Evolutionary conservation across 805 yeast genomes (phyloP).

Genomic region (Yamadazyma kitorensis): DNA sequence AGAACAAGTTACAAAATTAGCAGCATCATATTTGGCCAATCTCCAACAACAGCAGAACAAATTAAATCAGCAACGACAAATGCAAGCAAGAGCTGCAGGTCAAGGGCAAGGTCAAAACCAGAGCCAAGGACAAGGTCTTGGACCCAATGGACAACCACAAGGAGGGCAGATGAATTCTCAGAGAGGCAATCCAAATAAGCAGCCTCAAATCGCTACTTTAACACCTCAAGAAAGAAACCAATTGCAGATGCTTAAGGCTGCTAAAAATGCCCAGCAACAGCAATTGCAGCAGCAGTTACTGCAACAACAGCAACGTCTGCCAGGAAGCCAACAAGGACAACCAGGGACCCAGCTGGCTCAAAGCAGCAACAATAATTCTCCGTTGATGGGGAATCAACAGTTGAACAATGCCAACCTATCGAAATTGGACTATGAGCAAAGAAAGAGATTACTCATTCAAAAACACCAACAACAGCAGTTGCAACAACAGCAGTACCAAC

Average conservation of each 20-base stretch:
- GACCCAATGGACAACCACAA: neutral
- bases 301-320: constrained; percentile 2
- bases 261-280: constrained; percentile 28
- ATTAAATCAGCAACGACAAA: constrained; percentile 24
- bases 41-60: constrained; percentile 50
- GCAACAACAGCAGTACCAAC: constrained; percentile 7
- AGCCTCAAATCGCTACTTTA: constrained; percentile 32
- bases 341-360: neutral
- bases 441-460: constrained; percentile 34
- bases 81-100: constrained; percentile 8
- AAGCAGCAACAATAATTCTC: constrained; percentile 11
- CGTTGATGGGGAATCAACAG: constrained; percentile 11
- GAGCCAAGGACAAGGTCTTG: constrained; percentile 2
- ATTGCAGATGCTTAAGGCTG: constrained; percentile 38
- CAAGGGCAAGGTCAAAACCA: constrained; percentile 6
- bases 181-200: constrained; percentile 13
- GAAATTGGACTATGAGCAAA: constrained; percentile 34
- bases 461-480: constrained; percentile 27
- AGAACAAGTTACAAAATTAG: constrained; percentile 63
- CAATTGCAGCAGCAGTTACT: constrained; percentile 18
- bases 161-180: constrained; percentile 6
- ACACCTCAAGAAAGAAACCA: constrained; percentile 44
- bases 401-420: constrained; percentile 24
- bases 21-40: constrained; percentile 60
- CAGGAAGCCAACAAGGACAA: neutral